phyloP scores from a whole-genome alignment of 495 filamentous ascomycete genomes.

The Halenospora varia region DNA sequence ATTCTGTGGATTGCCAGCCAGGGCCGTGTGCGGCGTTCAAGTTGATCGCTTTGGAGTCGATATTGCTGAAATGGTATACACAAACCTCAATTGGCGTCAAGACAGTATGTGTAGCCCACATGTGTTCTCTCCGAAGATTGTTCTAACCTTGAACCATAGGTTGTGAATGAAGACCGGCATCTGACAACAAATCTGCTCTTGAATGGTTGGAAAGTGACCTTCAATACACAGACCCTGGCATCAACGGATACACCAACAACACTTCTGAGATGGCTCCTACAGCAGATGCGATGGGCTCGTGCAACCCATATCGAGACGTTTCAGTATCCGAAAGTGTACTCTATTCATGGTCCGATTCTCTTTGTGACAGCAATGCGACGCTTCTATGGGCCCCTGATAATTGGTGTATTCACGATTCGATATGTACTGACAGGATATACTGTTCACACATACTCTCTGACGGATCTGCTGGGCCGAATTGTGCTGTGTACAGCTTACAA shows the following conservation, averaged over 20 bases:
- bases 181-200: slow-evolving; percentile 32
- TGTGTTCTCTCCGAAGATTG: not conserved
- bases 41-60: slow-evolving; percentile 26
- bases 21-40: slow-evolving; percentile 32
- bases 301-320: slow-evolving; percentile 34
- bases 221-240: slow-evolving; percentile 30
- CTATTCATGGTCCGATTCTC: slow-evolving; percentile 29
- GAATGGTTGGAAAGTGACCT: slow-evolving; percentile 33
- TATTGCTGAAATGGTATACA: slow-evolving; percentile 31
- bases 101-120: slow-evolving; percentile 9
- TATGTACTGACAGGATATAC: slow-evolving; percentile 28
- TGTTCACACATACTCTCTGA: slow-evolving; percentile 29
- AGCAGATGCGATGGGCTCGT: slow-evolving; percentile 34
- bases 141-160: not conserved
- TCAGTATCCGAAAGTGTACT: slow-evolving; percentile 31
- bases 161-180: slow-evolving; percentile 35
- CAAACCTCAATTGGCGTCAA: slow-evolving; percentile 30
- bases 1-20: slow-evolving; percentile 29
- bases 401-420: slow-evolving; percentile 25
- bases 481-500: slow-evolving; percentile 29
- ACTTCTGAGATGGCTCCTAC: slow-evolving; percentile 30
- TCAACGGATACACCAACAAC: slow-evolving; percentile 34
- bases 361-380: slow-evolving; percentile 33
- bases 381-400: slow-evolving; percentile 28
- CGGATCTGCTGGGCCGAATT: slow-evolving; percentile 26